These are phyloP conservation scores for Eudorina sp. DNA, from an alignment of 139 green algal genomes.

Conservation along the genomic window DNA sequence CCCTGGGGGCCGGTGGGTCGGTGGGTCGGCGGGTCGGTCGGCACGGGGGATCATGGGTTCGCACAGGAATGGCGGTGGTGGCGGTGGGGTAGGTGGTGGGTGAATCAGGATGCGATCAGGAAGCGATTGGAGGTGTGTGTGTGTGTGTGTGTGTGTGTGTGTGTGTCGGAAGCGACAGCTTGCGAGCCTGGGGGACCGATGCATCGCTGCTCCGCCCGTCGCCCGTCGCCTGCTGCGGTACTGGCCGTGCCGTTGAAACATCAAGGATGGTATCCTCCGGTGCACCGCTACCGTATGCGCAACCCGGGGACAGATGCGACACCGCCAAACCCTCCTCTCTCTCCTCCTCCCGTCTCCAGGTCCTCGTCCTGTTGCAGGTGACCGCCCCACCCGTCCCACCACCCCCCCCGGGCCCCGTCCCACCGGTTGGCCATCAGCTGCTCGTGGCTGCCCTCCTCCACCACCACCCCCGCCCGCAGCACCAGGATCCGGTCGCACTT, in stretches of 20 bases:
- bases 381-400: neutral
- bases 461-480: slow-evolving; percentile 60
- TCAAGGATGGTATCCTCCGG: no score
- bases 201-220: no score
- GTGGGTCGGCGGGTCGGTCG: no score
- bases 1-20: no score
- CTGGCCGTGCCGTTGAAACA: no score
- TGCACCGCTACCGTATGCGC: no score
- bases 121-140: no score
- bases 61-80: neutral
- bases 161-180: neutral
- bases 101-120: neutral
- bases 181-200: no score
- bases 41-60: no score
- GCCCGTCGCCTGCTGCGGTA: no score
- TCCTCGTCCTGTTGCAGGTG: neutral
- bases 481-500: slow-evolving; percentile 89
- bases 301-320: no score
- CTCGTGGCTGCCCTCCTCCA: slow-evolving; percentile 69
- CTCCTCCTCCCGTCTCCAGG: neutral
- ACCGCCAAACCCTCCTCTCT: neutral
- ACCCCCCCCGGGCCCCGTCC: neutral
- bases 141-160: neutral
- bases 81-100: neutral
- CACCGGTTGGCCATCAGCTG: slow-evolving; percentile 59